Conservation (phyloP, 441 rosid genomes). For the Populus trichocarpa region DNA sequence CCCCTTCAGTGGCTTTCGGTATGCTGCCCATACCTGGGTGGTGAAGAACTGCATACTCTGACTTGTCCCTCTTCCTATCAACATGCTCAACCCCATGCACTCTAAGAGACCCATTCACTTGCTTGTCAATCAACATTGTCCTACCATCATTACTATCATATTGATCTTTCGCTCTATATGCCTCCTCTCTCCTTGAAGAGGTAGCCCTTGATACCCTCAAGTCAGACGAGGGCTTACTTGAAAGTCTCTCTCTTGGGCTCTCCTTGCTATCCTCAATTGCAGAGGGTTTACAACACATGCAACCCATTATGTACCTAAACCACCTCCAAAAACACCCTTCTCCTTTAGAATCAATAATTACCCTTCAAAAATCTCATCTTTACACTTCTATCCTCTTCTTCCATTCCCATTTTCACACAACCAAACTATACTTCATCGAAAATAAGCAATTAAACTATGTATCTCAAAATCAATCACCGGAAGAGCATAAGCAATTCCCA, state of each 20-base stretch:
- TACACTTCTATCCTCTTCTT: conserved; percentile 21
- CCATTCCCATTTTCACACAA: conserved; percentile 23
- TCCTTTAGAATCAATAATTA: conserved; percentile 34
- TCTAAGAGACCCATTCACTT: conserved; percentile 52
- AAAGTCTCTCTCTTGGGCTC: conserved; percentile 70
- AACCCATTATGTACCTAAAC: conserved; percentile 68
- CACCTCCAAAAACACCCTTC: conserved; percentile 31
- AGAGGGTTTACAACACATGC: conserved; percentile 77
- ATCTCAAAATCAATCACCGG: conserved; percentile 2
- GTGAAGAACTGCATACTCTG: conserved; percentile 46
- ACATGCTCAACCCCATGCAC: conserved; percentile 50
- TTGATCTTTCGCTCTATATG: conserved; percentile 48
- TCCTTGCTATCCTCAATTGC: conserved; percentile 86
- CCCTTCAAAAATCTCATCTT: conserved; percentile 22
- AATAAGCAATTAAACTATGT: not conserved
- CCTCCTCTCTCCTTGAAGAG: conserved; percentile 78
- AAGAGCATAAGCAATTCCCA: conserved; percentile 11
- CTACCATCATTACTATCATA: conserved; percentile 61
- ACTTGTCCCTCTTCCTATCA: conserved; percentile 71
- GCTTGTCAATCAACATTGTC: conserved; percentile 57
- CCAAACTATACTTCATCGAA: conserved; percentile 12
- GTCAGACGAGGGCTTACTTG: conserved; percentile 59
- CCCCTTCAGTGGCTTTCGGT: conserved; percentile 76
- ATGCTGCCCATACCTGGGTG: conserved; percentile 62
- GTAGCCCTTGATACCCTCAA: conserved; percentile 55